These are phyloP conservation scores for Penicillium oxalicum DNA, from an alignment of 2,329 filamentous ascomycete genomes.

Conservation along the genomic window DNA sequence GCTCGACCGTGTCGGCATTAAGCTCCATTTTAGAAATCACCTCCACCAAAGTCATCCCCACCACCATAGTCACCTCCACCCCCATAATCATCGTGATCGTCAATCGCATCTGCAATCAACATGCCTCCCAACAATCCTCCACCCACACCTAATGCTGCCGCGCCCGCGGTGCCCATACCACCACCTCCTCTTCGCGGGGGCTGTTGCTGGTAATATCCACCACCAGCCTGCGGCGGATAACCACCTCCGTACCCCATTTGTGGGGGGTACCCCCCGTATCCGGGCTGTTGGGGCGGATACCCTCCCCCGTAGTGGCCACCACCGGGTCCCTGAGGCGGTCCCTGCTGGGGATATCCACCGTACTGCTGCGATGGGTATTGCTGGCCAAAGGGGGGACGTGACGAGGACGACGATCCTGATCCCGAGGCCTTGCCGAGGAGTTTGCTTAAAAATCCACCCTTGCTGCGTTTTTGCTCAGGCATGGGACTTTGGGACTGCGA, in stretches of 20 bases:
- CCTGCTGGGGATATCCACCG: slow-evolving; percentile 22
- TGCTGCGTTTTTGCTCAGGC: slow-evolving; percentile 35
- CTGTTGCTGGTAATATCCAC: slow-evolving; percentile 35
- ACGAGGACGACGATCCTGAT: slow-evolving; percentile 10
- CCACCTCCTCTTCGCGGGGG: slow-evolving; percentile 44
- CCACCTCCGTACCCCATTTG: slow-evolving; percentile 20
- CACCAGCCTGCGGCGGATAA: slow-evolving; percentile 26
- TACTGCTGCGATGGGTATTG: slow-evolving; percentile 22
- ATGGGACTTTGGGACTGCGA: slow-evolving; percentile 20
- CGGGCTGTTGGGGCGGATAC: slow-evolving; percentile 26
- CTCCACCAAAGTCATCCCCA: slow-evolving; percentile 27
- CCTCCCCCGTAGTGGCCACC: slow-evolving; percentile 28
- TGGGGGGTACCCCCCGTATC: slow-evolving; percentile 34
- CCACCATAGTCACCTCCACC: slow-evolving; percentile 32
- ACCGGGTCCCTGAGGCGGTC: slow-evolving; percentile 12
- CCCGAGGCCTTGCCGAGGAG: slow-evolving; percentile 44
- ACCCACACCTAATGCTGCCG: slow-evolving; percentile 70
- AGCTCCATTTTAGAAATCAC: slow-evolving; percentile 18
- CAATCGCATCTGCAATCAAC: slow-evolving; percentile 61
- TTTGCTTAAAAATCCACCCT: slow-evolving; percentile 48
- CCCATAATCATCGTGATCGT: slow-evolving; percentile 42
- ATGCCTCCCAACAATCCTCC: slow-evolving; percentile 75
- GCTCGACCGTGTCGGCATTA: no score
- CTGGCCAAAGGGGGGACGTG: slow-evolving; percentile 14
- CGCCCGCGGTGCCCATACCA: slow-evolving; percentile 64